Base-by-base conservation (phyloP, 495 filamentous ascomycete genomes). In the Clohesyomyces aquaticus region DNA sequence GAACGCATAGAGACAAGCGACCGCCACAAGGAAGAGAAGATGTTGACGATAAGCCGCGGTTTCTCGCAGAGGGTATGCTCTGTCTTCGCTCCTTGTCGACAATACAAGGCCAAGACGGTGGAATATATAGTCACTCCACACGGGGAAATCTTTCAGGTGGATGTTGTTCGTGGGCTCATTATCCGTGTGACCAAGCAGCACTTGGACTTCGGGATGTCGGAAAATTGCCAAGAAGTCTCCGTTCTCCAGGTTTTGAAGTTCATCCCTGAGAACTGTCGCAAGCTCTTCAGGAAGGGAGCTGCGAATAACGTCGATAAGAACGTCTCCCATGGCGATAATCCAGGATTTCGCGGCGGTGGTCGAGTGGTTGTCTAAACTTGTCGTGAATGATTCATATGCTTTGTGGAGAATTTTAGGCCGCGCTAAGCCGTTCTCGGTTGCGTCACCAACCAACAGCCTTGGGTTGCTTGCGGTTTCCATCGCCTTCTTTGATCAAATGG, bases 1-100 rank as follows among this genome's bases (percentile, higher is more conserved):
- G 73, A 98, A 98, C n/a, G 85, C 83, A 69, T 89, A 82, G 21
- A 97, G 79, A 0, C 91, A 87, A 1, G 88, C 87, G 16, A 88
- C 76, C 19, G 85, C 91, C 46, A 94, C 76, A 22, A 81, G 74
- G 47, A 88, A 74, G 28, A 86, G 70, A 18, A 75, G 49, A 55
- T 72, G 60, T 50, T 74, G 73, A 6, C 65, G 69, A 57, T 75
- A 73, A 1, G 74, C 66, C 2, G 71, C 52, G 25, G 63, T 53
- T 51, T 67, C 62, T n/a, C 49, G 21, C 3, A 23, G 23, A 14
- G 57, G 32, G 9, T 32, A 25, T 35, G 52, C 41, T 12, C 29
- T 1, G 14, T 60, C 41, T 11, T 65, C 59, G 11, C 27, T 49
- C 32, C 71, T 58, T 41, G 63, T 66, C 2, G 59, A 42, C 18